Conservation (phyloP, 192 early-diverging fungal species). For the Neocallimastix lanati region DNA sequence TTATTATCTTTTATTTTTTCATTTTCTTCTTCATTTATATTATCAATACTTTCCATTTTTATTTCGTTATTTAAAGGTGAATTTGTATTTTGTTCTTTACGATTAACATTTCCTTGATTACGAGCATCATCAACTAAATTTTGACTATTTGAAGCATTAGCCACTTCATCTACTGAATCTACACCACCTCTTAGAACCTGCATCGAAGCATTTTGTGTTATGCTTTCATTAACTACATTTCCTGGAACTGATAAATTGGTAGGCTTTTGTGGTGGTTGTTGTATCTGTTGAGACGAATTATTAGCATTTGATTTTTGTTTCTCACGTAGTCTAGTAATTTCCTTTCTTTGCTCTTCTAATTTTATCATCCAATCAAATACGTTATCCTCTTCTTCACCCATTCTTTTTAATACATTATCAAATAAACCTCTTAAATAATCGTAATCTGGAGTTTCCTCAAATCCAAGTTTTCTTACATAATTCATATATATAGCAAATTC, state of each 20-base stretch:
- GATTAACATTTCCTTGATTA: no score
- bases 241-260: neutral
- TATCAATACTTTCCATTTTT: neutral
- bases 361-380: slow-evolving; percentile 85
- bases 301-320: neutral
- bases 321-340: slow-evolving; percentile 17
- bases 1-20: neutral
- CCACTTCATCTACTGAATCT: neutral
- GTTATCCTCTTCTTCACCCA: slow-evolving; percentile 67
- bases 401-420: slow-evolving; percentile 42
- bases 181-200: neutral
- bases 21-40: no score
- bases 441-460: slow-evolving; percentile 94
- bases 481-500: slow-evolving; percentile 81
- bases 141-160: neutral
- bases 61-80: neutral
- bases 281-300: neutral
- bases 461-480: slow-evolving; percentile 78
- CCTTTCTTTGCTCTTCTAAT: slow-evolving; percentile 26
- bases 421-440: slow-evolving; percentile 76
- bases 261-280: neutral
- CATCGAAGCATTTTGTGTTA: neutral
- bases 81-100: neutral
- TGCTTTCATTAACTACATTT: neutral
- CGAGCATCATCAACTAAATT: neutral